Percentiles rank a stretch among this genome's conserved stretches.
Evolutionary conservation across 1,284 basidiomycete genomes (phyloP).

Genomic region (Porphyrellus sp.): DNA sequence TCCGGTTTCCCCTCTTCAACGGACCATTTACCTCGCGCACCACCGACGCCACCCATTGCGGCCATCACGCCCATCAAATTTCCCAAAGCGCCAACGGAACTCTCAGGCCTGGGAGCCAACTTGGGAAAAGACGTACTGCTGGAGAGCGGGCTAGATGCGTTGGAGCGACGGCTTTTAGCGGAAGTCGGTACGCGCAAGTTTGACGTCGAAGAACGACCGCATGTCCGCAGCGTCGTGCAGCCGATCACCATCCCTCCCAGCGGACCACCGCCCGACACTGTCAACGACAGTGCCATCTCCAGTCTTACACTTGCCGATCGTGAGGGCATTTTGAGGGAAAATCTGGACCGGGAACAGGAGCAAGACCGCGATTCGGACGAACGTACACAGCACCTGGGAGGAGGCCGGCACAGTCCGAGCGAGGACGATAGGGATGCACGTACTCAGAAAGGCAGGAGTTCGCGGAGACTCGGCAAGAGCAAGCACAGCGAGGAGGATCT

Average conservation of each 20-base stretch:
- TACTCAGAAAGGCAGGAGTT: slow-evolving; percentile 32
- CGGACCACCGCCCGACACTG: slow-evolving; percentile 40
- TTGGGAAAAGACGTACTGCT: slow-evolving; percentile 14
- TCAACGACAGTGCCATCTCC: slow-evolving; percentile 71
- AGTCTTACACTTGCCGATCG: slow-evolving; percentile 65
- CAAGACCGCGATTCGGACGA: slow-evolving; percentile 47
- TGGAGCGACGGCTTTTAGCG: slow-evolving; percentile 57
- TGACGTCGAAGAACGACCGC: slow-evolving; percentile 37
- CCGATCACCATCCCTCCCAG: slow-evolving; percentile 43
- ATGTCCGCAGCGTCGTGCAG: slow-evolving; percentile 47
- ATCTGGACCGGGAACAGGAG: slow-evolving; percentile 33
- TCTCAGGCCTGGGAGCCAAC: slow-evolving; percentile 23
- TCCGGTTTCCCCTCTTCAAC: slow-evolving; percentile 15
- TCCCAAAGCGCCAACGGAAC: slow-evolving; percentile 27
- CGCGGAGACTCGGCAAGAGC: slow-evolving; percentile 27
- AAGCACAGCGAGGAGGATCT: slow-evolving; percentile 34
- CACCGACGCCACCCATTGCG: slow-evolving; percentile 51
- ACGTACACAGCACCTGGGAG: slow-evolving; percentile 48
- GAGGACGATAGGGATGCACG: slow-evolving; percentile 33
- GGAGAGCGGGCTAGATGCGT: slow-evolving; percentile 57
- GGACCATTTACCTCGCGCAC: slow-evolving; percentile 29
- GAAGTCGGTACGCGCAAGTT: slow-evolving; percentile 66
- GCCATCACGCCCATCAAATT: slow-evolving; percentile 44
- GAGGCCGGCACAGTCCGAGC: slow-evolving; percentile 33
- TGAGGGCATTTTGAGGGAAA: slow-evolving; percentile 18